These are phyloP conservation scores for Nymphaea thermarum DNA, from an alignment of 164 flowering plant species.

Conservation along the genomic window DNA sequence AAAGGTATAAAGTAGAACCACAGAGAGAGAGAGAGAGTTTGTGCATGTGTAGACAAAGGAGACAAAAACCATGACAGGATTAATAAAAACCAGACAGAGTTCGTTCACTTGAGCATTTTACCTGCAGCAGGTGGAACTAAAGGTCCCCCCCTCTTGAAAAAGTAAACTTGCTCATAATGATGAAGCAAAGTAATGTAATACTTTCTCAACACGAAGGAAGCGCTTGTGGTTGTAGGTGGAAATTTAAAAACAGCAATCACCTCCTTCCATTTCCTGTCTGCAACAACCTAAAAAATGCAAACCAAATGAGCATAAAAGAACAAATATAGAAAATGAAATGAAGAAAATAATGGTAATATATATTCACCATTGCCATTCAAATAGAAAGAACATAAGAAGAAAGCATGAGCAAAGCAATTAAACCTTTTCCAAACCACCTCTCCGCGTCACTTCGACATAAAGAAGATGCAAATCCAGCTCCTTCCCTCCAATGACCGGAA, in stretches of 20 bases:
- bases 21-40: not conserved
- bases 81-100: not conserved
- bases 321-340: not conserved
- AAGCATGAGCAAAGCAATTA: not conserved
- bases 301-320: not conserved
- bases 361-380: not conserved
- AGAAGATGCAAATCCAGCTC: slow-evolving; percentile 74
- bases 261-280: slow-evolving; percentile 89
- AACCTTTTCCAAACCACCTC: slow-evolving; percentile 85
- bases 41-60: not conserved
- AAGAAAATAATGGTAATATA: not conserved
- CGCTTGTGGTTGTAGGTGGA: slow-evolving; percentile 78
- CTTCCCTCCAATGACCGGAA: slow-evolving; percentile 84
- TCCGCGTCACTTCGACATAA: slow-evolving; percentile 67
- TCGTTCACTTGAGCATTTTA: not conserved
- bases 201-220: slow-evolving; percentile 68
- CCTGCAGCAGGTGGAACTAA: slow-evolving; percentile 18
- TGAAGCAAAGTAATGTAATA: slow-evolving; percentile 53
- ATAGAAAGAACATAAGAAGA: not conserved
- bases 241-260: slow-evolving; percentile 50
- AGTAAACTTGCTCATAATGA: slow-evolving; percentile 72
- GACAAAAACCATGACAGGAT: not conserved
- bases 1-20: not conserved
- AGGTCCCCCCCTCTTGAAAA: slow-evolving; percentile 39
- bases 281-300: slow-evolving; percentile 34